A percentile compares a stretch with the other conserved stretches of the same genome.
phyloP scores from a whole-genome alignment of 2,329 filamentous ascomycete genomes.

The Diaporthe citri region DNA sequence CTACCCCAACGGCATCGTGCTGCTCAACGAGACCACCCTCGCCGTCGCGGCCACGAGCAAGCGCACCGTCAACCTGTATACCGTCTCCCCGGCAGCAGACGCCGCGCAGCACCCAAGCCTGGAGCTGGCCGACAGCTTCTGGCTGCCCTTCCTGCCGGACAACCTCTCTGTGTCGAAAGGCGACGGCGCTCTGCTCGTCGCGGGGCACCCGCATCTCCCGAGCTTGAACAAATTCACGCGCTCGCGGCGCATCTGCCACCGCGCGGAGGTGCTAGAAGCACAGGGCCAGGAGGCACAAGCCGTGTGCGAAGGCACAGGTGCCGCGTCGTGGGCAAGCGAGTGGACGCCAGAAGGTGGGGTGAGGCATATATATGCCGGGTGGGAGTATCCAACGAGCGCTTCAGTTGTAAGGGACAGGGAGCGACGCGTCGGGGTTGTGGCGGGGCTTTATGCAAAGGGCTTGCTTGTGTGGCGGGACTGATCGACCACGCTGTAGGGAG shows the following conservation, averaged over 20 bases:
- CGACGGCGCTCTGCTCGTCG: constrained; percentile 51
- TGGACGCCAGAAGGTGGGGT: constrained; percentile 21
- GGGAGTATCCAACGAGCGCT: constrained; percentile 11
- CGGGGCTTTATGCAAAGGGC: constrained; percentile 21
- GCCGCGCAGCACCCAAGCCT: background rate
- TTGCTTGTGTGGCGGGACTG: constrained; percentile 15
- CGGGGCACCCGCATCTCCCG: constrained; percentile 55
- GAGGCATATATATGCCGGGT: constrained; percentile 10
- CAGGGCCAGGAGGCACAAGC: background rate
- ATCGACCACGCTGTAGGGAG: background rate
- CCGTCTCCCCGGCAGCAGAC: constrained; percentile 34
- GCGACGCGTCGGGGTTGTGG: background rate
- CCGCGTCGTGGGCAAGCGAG: constrained; percentile 17
- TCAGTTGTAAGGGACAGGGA: constrained; percentile 11
- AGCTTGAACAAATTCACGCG: constrained; percentile 49
- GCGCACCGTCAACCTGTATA: constrained; percentile 49
- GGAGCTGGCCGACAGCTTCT: background rate
- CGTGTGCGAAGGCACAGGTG: background rate
- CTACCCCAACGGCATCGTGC: constrained; percentile 57
- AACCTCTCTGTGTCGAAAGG: constrained; percentile 52
- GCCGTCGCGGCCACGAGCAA: constrained; percentile 53
- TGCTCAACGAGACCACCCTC: constrained; percentile 54
- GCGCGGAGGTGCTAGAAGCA: constrained; percentile 43
- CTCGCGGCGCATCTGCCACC: constrained; percentile 52
- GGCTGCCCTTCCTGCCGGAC: constrained; percentile 55